phyloP scores from a whole-genome alignment of 164 flowering plant species.

The Vitis rupestris region DNA sequence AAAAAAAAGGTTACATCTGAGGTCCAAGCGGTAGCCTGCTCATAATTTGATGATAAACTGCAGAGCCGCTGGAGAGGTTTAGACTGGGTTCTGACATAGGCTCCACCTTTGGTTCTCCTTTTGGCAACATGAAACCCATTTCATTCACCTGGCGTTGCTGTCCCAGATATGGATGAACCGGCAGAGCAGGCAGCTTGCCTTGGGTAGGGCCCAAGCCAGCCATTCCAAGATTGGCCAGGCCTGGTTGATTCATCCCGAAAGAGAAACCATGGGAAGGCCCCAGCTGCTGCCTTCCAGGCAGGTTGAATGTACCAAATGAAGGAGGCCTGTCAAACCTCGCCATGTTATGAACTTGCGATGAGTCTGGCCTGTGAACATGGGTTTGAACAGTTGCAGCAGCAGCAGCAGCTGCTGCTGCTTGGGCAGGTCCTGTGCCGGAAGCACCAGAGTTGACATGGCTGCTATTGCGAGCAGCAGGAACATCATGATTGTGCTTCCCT shows the following conservation, averaged over 20 bases:
- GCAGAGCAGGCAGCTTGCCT: constrained; percentile 37
- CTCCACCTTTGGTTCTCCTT: constrained; percentile 66
- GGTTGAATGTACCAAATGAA: constrained; percentile 34
- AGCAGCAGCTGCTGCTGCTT: constrained; percentile 22
- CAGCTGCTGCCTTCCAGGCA: constrained; percentile 51
- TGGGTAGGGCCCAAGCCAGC: constrained; percentile 50
- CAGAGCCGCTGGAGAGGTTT: constrained; percentile 38
- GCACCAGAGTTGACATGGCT: constrained; percentile 55
- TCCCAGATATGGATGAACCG: constrained; percentile 43
- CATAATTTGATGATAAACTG: constrained; percentile 67
- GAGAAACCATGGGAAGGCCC: constrained; percentile 50
- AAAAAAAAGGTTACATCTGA: constrained; percentile 33
- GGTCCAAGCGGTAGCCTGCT: constrained; percentile 63
- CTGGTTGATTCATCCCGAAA: constrained; percentile 53
- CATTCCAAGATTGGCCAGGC: constrained; percentile 50
- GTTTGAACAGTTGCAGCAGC: constrained; percentile 25
- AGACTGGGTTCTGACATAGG: constrained; percentile 46
- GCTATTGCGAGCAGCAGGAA: constrained; percentile 87
- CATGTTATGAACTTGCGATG: constrained; percentile 46
- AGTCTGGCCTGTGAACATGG: constrained; percentile 50
- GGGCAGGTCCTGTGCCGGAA: constrained; percentile 25
- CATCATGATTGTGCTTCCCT: constrained; percentile 94
- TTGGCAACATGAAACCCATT: constrained; percentile 55
- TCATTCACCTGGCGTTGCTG: constrained; percentile 52
- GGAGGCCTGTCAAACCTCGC: constrained; percentile 46